A percentile compares a stretch with the other conserved stretches of the same genome.
phyloP scores from a whole-genome alignment of 2,329 filamentous ascomycete genomes.

The Neofusicoccum cordaticola region DNA sequence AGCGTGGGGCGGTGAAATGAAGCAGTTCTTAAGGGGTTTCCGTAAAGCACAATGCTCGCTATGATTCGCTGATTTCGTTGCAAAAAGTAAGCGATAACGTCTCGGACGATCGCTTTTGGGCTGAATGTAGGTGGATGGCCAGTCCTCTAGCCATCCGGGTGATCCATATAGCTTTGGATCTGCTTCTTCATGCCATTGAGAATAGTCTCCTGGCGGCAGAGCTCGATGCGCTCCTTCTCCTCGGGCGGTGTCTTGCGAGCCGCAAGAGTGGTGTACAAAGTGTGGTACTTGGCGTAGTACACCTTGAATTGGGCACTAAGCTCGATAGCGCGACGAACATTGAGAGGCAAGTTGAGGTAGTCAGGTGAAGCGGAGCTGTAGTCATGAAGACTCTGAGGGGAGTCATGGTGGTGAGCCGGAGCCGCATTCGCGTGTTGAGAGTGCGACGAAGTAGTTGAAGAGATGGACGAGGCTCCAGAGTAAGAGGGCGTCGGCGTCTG shows the following conservation, averaged over 20 bases:
- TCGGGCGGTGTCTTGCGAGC: constrained; percentile 47
- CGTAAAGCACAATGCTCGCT: background rate
- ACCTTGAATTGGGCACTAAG: constrained; percentile 54
- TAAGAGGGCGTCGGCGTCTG: constrained; percentile 11
- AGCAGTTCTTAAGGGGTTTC: background rate
- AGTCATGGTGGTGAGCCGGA: constrained; percentile 27
- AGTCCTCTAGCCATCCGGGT: background rate
- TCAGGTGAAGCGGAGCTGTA: constrained; percentile 36
- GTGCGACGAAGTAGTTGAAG: constrained; percentile 4
- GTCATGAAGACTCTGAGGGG: constrained; percentile 23
- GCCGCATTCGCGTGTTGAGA: constrained; percentile 27
- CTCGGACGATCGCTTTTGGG: background rate
- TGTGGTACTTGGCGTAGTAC: constrained; percentile 57
- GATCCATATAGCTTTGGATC: constrained; percentile 37
- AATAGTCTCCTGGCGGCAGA: constrained; percentile 41
- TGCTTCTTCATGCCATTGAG: constrained; percentile 58
- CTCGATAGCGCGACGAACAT: constrained; percentile 40
- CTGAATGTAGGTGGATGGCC: background rate
- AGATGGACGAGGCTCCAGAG: background rate
- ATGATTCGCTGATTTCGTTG: background rate
- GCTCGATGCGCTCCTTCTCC: constrained; percentile 49
- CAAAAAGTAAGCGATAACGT: background rate
- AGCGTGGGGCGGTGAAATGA: background rate
- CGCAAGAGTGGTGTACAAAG: constrained; percentile 52
- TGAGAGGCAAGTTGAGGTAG: constrained; percentile 25